These are phyloP conservation scores for Carex pumila DNA, from an alignment of 176 grass and related monocot species.

Conservation along the genomic window DNA sequence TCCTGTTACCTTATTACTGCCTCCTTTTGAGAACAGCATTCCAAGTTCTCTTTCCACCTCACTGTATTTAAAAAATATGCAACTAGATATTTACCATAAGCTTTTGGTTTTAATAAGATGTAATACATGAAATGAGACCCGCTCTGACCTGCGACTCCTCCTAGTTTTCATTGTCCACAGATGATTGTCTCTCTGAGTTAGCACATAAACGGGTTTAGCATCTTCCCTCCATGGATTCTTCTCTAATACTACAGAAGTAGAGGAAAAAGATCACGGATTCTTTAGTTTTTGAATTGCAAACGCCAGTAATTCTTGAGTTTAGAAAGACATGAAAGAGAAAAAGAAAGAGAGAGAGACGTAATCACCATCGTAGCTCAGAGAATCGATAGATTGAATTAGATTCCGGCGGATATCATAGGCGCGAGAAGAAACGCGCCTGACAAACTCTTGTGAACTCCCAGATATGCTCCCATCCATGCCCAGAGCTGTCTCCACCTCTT, in stretches of 20 bases:
- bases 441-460: slow-evolving; percentile 80
- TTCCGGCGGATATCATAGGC: slow-evolving; percentile 89
- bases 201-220: slow-evolving; percentile 79
- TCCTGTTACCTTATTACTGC: slow-evolving; percentile 24
- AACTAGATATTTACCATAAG: neutral
- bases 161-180: slow-evolving; percentile 99
- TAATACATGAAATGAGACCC: neutral
- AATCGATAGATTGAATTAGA: slow-evolving; percentile 76
- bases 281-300: neutral
- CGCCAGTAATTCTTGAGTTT: neutral
- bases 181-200: slow-evolving; percentile 74
- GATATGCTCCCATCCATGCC: slow-evolving; percentile 79
- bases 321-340: neutral
- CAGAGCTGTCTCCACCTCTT: slow-evolving; percentile 85
- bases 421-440: slow-evolving; percentile 77
- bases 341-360: neutral
- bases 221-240: slow-evolving; percentile 96
- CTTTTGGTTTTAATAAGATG: neutral
- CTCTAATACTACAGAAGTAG: slow-evolving; percentile 61
- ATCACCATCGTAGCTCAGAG: slow-evolving; percentile 76
- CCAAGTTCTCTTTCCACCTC: slow-evolving; percentile 95
- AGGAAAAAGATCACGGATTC: slow-evolving; percentile 7
- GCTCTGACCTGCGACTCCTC: slow-evolving; percentile 50
- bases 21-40: slow-evolving; percentile 73
- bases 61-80: slow-evolving; percentile 30